A percentile compares a stretch with the other conserved stretches of the same genome.
These are phyloP conservation scores for Trichoderma asperellum DNA, from an alignment of 2,329 filamentous ascomycete species.

Conservation along the genomic window DNA sequence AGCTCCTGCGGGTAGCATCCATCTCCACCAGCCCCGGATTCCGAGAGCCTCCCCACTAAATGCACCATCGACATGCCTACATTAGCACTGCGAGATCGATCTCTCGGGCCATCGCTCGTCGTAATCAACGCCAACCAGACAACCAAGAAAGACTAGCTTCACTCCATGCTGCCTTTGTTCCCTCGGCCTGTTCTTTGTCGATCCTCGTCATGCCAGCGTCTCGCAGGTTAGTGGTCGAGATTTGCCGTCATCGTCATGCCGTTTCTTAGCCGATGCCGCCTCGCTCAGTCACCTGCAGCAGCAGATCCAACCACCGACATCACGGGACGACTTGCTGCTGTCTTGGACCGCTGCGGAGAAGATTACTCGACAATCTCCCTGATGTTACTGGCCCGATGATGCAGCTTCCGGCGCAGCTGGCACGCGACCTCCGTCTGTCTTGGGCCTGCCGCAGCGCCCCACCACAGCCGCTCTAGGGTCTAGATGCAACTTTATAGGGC, in stretches of 20 bases:
- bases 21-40: constrained; percentile 5
- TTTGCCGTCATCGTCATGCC: neutral
- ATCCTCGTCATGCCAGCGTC: neutral
- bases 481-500: constrained; percentile 23
- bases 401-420: neutral
- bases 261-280: neutral
- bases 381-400: neutral
- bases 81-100: neutral
- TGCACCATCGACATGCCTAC: neutral
- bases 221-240: neutral
- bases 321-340: neutral
- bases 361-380: neutral
- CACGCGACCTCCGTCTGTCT: constrained; percentile 16
- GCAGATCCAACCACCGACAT: neutral
- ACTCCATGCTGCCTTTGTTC: neutral
- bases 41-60: neutral
- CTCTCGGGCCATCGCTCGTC: neutral
- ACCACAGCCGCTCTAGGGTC: constrained; percentile 17
- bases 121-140: neutral
- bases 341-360: neutral
- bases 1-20: neutral
- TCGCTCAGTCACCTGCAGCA: neutral
- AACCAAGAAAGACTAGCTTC: neutral
- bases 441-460: constrained; percentile 12
- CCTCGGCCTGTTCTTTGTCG: neutral